phyloP scores from a whole-genome alignment of 2,329 filamentous ascomycete species.

The Shiraia bambusicola region DNA sequence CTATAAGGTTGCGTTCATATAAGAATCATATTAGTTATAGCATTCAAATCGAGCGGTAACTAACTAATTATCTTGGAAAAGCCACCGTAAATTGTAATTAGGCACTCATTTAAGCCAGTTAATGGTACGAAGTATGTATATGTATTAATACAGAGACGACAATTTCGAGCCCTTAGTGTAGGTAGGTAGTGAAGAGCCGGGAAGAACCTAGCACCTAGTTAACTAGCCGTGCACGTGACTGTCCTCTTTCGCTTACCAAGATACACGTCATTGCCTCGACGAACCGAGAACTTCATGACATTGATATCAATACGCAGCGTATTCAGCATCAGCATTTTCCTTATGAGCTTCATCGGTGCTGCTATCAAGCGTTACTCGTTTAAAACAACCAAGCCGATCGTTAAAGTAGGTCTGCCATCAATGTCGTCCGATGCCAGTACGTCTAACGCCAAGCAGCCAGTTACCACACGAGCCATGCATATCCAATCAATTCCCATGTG shows the following conservation, averaged over 20 bases:
- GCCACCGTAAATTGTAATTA: neutral
- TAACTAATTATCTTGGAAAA: neutral
- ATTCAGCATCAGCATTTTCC: constrained; percentile 33
- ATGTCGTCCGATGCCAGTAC: neutral
- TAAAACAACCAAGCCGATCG: constrained; percentile 20
- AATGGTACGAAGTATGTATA: neutral
- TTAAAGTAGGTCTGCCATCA: constrained; percentile 17
- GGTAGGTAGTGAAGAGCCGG: no score
- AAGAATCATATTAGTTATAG: neutral
- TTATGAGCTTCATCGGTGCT: constrained; percentile 39
- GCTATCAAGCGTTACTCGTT: constrained; percentile 29
- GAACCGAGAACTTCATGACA: constrained; percentile 50
- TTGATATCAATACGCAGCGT: constrained; percentile 49
- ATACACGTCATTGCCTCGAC: constrained; percentile 28
- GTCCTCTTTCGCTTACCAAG: constrained; percentile 9
- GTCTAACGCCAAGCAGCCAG: constrained; percentile 32
- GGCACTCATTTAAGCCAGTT: neutral
- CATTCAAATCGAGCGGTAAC: neutral
- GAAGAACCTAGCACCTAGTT: no score
- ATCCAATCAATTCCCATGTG: constrained; percentile 88
- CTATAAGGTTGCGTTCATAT: no score
- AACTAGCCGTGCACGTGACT: constrained; percentile 15
- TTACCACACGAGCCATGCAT: constrained; percentile 66
- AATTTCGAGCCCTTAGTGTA: no score
- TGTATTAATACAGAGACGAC: no score